Percentiles rank a stretch among this genome's conserved stretches.
These are phyloP conservation scores for Xylaria grammica DNA, from an alignment of 495 filamentous ascomycete species.

Conservation along the genomic window DNA sequence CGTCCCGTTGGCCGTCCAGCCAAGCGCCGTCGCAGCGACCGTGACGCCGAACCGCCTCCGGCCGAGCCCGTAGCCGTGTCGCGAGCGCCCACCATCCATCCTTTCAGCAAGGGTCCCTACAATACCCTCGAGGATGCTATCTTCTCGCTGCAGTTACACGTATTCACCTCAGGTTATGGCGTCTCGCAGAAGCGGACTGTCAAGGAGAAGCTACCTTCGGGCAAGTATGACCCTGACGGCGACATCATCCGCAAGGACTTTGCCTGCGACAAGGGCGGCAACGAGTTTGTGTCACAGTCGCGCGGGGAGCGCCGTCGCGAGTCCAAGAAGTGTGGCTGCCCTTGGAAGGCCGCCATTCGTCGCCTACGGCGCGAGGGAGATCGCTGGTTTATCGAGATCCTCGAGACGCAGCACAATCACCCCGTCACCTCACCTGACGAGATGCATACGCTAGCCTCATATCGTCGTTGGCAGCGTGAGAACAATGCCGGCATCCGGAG, in stretches of 20 bases:
- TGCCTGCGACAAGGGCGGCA: conserved; percentile 36
- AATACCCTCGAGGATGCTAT: conserved; percentile 32
- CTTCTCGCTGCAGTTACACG: conserved; percentile 35
- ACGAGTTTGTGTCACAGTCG: conserved; percentile 36
- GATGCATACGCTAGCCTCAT: conserved; percentile 38
- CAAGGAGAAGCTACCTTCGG: conserved; percentile 38
- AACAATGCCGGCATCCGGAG: conserved; percentile 36
- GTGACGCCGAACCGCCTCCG: conserved; percentile 62
- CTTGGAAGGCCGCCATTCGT: conserved; percentile 34
- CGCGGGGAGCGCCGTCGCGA: conserved; percentile 38
- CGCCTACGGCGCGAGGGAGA: conserved; percentile 36
- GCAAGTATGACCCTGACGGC: conserved; percentile 35
- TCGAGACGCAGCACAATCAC: conserved; percentile 34
- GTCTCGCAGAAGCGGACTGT: conserved; percentile 40
- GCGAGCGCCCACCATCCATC: conserved; percentile 65
- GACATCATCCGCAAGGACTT: conserved; percentile 37
- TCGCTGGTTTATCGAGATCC: conserved; percentile 35
- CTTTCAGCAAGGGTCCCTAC: conserved; percentile 70
- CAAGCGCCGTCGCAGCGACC: conserved; percentile 26
- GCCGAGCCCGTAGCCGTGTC: conserved; percentile 69
- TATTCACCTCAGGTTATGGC: conserved; percentile 38
- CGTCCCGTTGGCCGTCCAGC: conserved; percentile 27
- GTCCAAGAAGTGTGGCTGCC: conserved; percentile 35
- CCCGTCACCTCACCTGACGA: conserved; percentile 32
- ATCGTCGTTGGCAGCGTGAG: conserved; percentile 38